Conservation (phyloP, 495 filamentous ascomycete species). For the Immersiella caudata region DNA sequence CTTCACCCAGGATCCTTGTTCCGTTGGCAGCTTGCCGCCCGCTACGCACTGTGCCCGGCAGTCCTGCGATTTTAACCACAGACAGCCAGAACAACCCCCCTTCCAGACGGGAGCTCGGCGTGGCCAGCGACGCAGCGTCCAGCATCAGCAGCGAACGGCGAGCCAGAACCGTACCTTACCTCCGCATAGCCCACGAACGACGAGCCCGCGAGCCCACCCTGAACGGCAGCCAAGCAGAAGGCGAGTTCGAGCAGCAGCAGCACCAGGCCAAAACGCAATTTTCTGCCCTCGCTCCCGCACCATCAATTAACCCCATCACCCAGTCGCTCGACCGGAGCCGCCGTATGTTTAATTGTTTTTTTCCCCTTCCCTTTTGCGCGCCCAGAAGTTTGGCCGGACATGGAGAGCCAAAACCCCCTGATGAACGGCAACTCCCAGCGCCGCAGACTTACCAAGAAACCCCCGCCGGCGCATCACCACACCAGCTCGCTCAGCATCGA, state of each 20-base stretch:
- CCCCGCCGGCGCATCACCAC: slow-evolving; percentile 46
- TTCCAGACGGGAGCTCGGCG: neutral
- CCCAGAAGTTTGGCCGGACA: slow-evolving; percentile 26
- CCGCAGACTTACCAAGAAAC: slow-evolving; percentile 60
- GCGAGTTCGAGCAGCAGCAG: slow-evolving; percentile 28
- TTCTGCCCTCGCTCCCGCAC: slow-evolving; percentile 32
- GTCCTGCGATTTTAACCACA: slow-evolving; percentile 27
- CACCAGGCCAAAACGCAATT: slow-evolving; percentile 35
- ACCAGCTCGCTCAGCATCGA: slow-evolving; percentile 46
- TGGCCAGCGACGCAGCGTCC: slow-evolving; percentile 3
- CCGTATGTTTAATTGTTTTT: slow-evolving; percentile 26
- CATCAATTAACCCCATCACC: slow-evolving; percentile 38
- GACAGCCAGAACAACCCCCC: slow-evolving; percentile 12
- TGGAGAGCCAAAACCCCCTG: slow-evolving; percentile 45
- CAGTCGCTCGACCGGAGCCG: slow-evolving; percentile 29
- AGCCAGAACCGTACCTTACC: neutral
- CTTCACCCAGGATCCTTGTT: slow-evolving; percentile 16
- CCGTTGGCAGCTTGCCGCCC: neutral
- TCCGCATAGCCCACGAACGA: slow-evolving; percentile 12
- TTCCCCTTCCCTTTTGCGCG: slow-evolving; percentile 19
- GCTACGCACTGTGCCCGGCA: slow-evolving; percentile 33
- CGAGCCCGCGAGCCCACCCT: slow-evolving; percentile 12
- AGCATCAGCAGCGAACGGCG: slow-evolving; percentile 4
- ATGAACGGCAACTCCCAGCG: slow-evolving; percentile 46
- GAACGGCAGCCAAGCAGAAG: slow-evolving; percentile 33